Evolutionary conservation across 2,329 filamentous ascomycete species (phyloP).

Genomic region (Alternaria rosae): DNA sequence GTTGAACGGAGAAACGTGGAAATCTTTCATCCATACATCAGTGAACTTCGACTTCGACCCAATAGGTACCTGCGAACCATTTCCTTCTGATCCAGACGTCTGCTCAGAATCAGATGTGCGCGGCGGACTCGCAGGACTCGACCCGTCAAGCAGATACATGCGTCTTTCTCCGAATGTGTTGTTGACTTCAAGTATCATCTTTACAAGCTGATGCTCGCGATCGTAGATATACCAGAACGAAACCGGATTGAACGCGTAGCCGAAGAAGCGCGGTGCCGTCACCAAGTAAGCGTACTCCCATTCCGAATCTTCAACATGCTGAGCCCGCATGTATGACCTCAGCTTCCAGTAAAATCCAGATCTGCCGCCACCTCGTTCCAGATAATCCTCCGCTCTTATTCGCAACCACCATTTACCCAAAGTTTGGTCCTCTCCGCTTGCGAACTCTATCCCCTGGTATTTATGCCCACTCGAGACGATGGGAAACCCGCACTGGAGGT

Average conservation of each 20-base stretch:
- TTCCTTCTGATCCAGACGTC: slow-evolving; percentile 3
- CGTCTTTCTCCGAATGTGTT: slow-evolving; percentile 78
- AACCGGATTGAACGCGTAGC: slow-evolving; percentile 77
- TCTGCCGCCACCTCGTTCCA: slow-evolving; percentile 61
- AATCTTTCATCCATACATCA: slow-evolving; percentile 71
- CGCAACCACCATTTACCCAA: slow-evolving; percentile 63
- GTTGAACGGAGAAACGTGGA: slow-evolving; percentile 81
- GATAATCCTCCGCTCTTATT: slow-evolving; percentile 67
- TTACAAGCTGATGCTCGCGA: slow-evolving; percentile 62
- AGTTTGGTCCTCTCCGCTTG: slow-evolving; percentile 31
- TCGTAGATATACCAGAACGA: slow-evolving; percentile 84
- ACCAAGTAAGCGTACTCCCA: slow-evolving; percentile 75
- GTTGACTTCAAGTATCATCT: slow-evolving; percentile 76
- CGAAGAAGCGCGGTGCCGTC: slow-evolving; percentile 72
- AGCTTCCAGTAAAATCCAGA: slow-evolving; percentile 70
- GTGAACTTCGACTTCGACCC: slow-evolving; percentile 51
- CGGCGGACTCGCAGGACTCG: slow-evolving; percentile 39
- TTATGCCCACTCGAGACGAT: slow-evolving; percentile 65
- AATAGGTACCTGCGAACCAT: slow-evolving; percentile 1
- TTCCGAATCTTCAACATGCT: slow-evolving; percentile 65
- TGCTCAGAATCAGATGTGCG: slow-evolving; percentile 20
- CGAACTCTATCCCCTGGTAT: slow-evolving; percentile 20
- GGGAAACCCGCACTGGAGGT: slow-evolving; percentile 73
- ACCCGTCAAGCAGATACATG: slow-evolving; percentile 66
- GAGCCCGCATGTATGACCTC: slow-evolving; percentile 62